Evolutionary conservation across 2,329 filamentous ascomycete genomes (phyloP), one percentile per base, ranked within the genome.

Genomic region (Cytospora chrysosperma): DNA sequence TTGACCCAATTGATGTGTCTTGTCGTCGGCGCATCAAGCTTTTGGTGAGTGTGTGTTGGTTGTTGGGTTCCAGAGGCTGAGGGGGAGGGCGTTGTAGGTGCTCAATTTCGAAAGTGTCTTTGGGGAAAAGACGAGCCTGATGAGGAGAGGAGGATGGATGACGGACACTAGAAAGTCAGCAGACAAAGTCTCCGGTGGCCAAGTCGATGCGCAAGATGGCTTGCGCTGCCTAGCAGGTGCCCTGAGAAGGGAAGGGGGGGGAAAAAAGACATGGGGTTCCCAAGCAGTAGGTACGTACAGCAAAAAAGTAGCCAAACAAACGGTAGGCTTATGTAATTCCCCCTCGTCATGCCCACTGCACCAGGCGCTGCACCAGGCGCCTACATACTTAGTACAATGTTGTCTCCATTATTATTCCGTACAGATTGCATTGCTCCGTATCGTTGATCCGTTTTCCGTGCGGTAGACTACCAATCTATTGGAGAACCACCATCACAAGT

Each of bases 361-460:
- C n/a, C n/a, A n/a, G n/a, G 9, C 12, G 32, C 32, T 34, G 12
- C n/a, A n/a, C n/a, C n/a, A n/a, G n/a, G 9, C 12, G 32, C 32
- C n/a, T n/a, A n/a, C n/a, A n/a, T n/a, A n/a, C n/a, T n/a, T n/a
- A n/a, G n/a, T n/a, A n/a, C n/a, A n/a, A n/a, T n/a, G n/a, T 24
- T 43, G 27, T 56, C 43, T 19, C 40, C 40, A 43, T 47, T 47
- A 47, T 47, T 47, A 19, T 47, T 47, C 43, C 43, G 43, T 47
- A 47, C 43, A 47, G n/a, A 47, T 47, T 47, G 43, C 43, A 24
- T 47, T 47, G 43, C 43, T 47, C 43, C 43, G 43, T 58, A 50
- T 17, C 55, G n/a, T 57, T 47, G 55, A 57, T 34, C 55, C 43
- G 56, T 58, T 50, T 50, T 58, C 27, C 27, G 56, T 58, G 37